Conservation (phyloP, 2,329 filamentous ascomycete species). For the Pestalotiopsis sp. region DNA sequence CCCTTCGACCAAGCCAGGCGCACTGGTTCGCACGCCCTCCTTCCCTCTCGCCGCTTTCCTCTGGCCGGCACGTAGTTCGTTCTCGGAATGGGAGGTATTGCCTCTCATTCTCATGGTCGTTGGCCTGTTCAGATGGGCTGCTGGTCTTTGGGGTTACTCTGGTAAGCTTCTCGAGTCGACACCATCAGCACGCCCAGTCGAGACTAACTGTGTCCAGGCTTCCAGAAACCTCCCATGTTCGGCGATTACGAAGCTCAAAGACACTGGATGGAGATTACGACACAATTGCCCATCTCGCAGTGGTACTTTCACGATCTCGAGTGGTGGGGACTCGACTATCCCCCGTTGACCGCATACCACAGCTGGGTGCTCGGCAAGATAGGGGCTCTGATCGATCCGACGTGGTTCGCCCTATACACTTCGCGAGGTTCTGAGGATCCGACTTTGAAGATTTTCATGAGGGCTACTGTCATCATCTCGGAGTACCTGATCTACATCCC, state of each 20-base stretch:
- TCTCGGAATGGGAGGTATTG: conserved; percentile 90
- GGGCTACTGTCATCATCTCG: conserved; percentile 85
- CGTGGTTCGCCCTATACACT: conserved; percentile 84
- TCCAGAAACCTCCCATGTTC: conserved; percentile 82
- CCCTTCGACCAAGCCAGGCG: conserved; percentile 37
- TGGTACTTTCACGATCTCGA: conserved; percentile 98
- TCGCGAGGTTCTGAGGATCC: conserved; percentile 83
- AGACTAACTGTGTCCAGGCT: conserved; percentile 53
- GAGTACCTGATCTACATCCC: conserved; percentile 92
- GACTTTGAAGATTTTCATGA: conserved; percentile 91
- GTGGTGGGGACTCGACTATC: conserved; percentile 99
- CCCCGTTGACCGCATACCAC: conserved; percentile 95
- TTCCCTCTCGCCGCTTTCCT: conserved; percentile 94
- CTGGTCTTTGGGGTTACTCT: conserved; percentile 93
- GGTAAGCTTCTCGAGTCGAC: conserved; percentile 51
- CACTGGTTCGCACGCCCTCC: conserved; percentile 63
- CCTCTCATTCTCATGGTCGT: conserved; percentile 86
- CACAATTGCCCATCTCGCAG: conserved; percentile 82
- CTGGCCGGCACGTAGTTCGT: conserved; percentile 83
- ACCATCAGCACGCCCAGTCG: not conserved
- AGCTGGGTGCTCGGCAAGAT: conserved; percentile 93
- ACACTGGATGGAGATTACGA: conserved; percentile 98
- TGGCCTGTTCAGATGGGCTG: conserved; percentile 92
- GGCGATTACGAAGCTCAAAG: conserved; percentile 97
- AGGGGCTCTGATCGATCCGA: conserved; percentile 75